phyloP scores from a whole-genome alignment of 139 green algal genomes.

The Diplosphaera chodatii region DNA sequence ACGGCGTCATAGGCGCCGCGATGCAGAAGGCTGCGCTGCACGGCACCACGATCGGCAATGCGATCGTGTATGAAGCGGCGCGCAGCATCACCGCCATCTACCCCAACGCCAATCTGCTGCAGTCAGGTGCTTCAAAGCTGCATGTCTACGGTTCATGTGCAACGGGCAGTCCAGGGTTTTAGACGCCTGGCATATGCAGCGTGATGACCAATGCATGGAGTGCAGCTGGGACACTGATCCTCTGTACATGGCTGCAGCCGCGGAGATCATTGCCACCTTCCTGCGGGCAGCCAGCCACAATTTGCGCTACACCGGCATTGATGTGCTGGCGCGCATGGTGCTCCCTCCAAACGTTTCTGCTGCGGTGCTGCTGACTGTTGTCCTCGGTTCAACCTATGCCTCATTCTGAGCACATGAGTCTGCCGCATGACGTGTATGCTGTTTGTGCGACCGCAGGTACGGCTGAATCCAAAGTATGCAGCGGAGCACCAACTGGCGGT shows the following conservation, averaged over 20 bases:
- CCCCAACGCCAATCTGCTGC: constrained; percentile 75
- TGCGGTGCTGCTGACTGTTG: no score
- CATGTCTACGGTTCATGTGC: no score
- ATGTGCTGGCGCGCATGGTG: constrained; percentile 74
- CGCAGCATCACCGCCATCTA: constrained; percentile 84
- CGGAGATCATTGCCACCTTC: constrained; percentile 70
- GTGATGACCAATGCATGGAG: no score
- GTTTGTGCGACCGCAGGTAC: no score
- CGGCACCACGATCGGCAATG: constrained; percentile 72
- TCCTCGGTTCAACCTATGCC: no score
- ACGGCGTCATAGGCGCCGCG: constrained; percentile 64
- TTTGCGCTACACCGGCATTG: constrained; percentile 84
- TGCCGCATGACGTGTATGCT: no score
- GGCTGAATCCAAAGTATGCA: constrained; percentile 59
- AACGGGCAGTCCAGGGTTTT: no score
- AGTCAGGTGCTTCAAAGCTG: constrained; percentile 32
- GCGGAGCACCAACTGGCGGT: constrained; percentile 87
- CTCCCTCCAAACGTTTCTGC: no score
- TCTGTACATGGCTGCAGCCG: no score
- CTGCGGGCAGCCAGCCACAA: constrained; percentile 70
- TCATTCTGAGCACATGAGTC: no score
- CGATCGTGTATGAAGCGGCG: constrained; percentile 89
- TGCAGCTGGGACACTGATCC: no score
- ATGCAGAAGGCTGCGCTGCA: constrained; percentile 37
- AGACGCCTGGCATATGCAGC: no score